Evolutionary conservation across 225 moss, liverwort and hornwort genomes (phyloP).

Genomic region (Antitrichia curtipendula): DNA sequence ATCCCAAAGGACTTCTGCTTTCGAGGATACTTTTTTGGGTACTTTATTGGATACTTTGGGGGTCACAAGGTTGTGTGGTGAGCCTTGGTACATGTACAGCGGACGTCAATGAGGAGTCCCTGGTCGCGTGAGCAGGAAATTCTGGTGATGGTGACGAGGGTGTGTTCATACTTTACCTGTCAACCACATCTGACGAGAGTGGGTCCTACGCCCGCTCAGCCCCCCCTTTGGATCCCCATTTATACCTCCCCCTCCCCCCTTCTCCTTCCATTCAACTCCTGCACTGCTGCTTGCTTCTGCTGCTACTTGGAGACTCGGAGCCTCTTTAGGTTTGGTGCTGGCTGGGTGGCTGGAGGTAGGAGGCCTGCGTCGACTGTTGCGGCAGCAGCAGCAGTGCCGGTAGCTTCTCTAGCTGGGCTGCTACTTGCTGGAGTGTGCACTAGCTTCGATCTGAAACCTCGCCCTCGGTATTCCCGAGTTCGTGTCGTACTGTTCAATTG

Average conservation of each 20-base stretch:
- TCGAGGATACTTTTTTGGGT: not conserved
- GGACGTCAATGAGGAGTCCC: not conserved
- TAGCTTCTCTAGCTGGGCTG: not conserved
- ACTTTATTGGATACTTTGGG: not conserved
- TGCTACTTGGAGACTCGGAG: not conserved
- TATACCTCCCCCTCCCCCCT: not conserved
- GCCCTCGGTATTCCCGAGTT: not conserved
- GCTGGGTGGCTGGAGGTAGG: not conserved
- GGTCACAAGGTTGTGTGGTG: not conserved
- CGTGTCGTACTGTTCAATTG: not conserved
- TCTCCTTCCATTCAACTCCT: not conserved
- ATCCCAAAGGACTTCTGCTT: not conserved
- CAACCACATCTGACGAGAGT: constrained; percentile 24
- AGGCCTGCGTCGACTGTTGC: not conserved
- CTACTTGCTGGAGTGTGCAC: not conserved
- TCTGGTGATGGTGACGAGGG: not conserved
- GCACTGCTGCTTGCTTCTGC: not conserved
- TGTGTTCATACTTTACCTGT: constrained; percentile 8
- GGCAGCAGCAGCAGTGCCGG: not conserved
- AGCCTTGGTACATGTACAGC: not conserved
- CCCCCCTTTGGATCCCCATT: not conserved
- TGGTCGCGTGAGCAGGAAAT: constrained; percentile 8
- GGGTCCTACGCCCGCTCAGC: constrained; percentile 1
- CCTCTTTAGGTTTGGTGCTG: not conserved
- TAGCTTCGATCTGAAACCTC: not conserved